A percentile compares a stretch with the other conserved stretches of the same genome.
Conservation (phyloP, 176 grass and related monocot genomes). For the Musa troglodytarum region DNA sequence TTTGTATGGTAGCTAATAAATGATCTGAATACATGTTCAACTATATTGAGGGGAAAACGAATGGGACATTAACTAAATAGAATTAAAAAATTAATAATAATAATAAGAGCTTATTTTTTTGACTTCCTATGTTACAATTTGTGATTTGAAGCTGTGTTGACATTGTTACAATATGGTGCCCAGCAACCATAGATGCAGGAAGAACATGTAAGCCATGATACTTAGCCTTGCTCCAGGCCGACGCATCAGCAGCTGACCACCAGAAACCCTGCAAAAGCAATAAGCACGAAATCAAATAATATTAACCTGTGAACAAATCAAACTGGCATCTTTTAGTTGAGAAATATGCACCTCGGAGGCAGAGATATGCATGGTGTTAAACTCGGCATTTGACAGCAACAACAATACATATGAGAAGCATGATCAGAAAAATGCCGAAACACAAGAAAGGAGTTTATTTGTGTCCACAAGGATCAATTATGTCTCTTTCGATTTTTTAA, state of each 20-base stretch:
- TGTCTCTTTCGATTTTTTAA: no score
- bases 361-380: no score
- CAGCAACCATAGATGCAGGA: constrained; percentile 80
- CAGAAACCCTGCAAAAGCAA: constrained; percentile 74
- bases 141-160: neutral
- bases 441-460: no score
- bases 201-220: constrained; percentile 59
- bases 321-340: neutral
- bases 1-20: neutral
- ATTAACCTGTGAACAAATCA: neutral
- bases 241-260: constrained; percentile 68
- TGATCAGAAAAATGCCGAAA: no score
- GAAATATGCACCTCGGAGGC: neutral
- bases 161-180: constrained; percentile 57
- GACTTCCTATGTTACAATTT: neutral
- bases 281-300: constrained; percentile 3
- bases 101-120: neutral
- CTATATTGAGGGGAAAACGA: neutral
- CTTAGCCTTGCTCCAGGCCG: constrained; percentile 75
- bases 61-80: neutral
- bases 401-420: no score
- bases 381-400: no score
- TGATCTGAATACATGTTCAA: neutral
- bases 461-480: no score
- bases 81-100: neutral